phyloP scores from a whole-genome alignment of 2,329 filamentous ascomycete genomes.

The Fusarium humuli region DNA sequence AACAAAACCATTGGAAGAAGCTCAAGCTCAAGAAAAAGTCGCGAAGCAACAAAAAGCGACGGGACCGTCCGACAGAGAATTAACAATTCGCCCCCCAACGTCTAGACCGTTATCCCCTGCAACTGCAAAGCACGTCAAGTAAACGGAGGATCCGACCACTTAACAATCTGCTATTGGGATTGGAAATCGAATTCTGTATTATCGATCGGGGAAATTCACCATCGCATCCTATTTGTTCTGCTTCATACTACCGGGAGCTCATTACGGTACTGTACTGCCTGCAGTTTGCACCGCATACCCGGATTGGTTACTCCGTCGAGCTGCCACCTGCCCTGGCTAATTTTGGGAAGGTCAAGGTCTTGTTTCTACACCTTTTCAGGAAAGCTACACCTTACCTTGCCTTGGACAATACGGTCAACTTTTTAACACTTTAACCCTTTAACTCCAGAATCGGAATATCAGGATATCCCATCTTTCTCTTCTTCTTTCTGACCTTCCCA shows the following conservation, averaged over 20 bases:
- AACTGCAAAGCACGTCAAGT: background rate
- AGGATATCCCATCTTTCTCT: background rate
- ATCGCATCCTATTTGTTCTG: background rate
- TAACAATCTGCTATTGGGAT: background rate
- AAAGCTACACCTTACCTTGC: background rate
- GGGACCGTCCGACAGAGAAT: background rate
- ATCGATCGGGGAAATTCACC: slow-evolving; percentile 1
- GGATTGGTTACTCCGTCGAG: slow-evolving; percentile 33
- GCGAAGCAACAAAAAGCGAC: slow-evolving; percentile 4
- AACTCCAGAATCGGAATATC: background rate
- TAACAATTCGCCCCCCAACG: slow-evolving; percentile 7
- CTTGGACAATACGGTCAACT: background rate
- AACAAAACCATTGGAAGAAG: slow-evolving; percentile 6
- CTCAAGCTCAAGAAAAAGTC: background rate
- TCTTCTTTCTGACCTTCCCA: background rate
- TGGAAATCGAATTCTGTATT: slow-evolving; percentile 6
- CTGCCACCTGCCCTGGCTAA: slow-evolving; percentile 17
- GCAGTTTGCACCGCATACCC: slow-evolving; percentile 5
- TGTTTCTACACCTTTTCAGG: slow-evolving; percentile 13
- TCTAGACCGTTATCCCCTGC: background rate
- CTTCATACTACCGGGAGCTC: background rate
- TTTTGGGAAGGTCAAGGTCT: background rate
- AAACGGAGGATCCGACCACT: background rate
- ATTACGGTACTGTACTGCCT: background rate
- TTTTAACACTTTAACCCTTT: background rate